These are phyloP conservation scores for Protea cynaroides DNA, from an alignment of 164 flowering plant species.

Conservation along the genomic window DNA sequence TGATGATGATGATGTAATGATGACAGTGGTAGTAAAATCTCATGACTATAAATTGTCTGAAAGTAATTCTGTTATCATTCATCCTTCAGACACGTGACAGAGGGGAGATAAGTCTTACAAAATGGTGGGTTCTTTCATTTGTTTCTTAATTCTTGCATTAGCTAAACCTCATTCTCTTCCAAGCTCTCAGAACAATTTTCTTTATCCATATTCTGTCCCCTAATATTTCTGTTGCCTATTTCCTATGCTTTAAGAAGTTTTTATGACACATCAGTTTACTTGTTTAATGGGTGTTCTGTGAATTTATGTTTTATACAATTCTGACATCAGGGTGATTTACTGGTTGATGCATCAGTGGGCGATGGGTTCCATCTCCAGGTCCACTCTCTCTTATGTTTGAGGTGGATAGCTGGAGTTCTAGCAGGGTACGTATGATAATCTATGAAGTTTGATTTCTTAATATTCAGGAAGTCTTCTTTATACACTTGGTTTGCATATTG, in stretches of 20 bases:
- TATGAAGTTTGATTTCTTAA: neutral
- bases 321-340: conserved; percentile 93
- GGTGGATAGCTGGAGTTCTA: conserved; percentile 76
- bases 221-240: conserved; percentile 6
- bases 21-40: neutral
- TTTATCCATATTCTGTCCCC: neutral
- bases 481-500: neutral
- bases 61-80: neutral
- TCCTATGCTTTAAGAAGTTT: neutral
- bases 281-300: conserved; percentile 13
- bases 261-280: conserved; percentile 1
- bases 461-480: neutral
- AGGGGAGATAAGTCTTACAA: neutral
- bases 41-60: neutral
- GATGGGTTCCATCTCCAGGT: conserved; percentile 75
- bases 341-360: conserved; percentile 97
- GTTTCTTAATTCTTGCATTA: neutral
- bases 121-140: neutral
- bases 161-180: neutral
- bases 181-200: neutral
- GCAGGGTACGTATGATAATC: conserved; percentile 59
- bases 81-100: neutral
- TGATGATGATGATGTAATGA: no score
- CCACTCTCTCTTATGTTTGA: conserved; percentile 65
- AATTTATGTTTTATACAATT: conserved; percentile 48